Conservation (phyloP, 225 moss, liverwort and hornwort species). For the Lunularia cruciata region DNA sequence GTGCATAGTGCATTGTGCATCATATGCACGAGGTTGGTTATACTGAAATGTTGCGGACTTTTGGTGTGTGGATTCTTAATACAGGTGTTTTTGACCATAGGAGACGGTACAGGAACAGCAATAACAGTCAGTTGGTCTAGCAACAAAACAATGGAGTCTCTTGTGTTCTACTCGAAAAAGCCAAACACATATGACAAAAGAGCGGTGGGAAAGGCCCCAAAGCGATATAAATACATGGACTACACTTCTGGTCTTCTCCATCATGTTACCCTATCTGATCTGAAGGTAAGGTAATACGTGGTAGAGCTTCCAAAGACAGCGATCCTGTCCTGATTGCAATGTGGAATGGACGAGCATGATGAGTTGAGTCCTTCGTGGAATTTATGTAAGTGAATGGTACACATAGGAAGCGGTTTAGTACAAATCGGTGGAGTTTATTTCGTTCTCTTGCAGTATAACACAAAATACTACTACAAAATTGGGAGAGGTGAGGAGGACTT, state of each 20-base stretch:
- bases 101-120: conserved; percentile 45
- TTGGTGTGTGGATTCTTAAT: not conserved
- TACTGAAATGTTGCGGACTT: not conserved
- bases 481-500: conserved; percentile 32
- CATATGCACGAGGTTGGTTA: not conserved
- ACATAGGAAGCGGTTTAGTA: not conserved
- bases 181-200: conserved; percentile 24
- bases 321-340: not conserved
- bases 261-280: conserved; percentile 42
- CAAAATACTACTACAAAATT: conserved; percentile 49
- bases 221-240: conserved; percentile 45
- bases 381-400: no score
- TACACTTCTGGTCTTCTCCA: conserved; percentile 53
- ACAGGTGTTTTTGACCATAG: conserved; percentile 50
- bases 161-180: conserved; percentile 40
- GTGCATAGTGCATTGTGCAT: no score
- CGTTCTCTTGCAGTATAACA: conserved; percentile 39
- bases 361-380: no score
- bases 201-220: conserved; percentile 31
- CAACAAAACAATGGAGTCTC: conserved; percentile 39
- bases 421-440: no score
- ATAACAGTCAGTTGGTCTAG: conserved; percentile 52
- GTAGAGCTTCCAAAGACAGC: not conserved
- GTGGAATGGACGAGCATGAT: no score
- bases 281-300: conserved; percentile 25